phyloP scores from a whole-genome alignment of 2,329 filamentous ascomycete genomes.

The Periconia macrospinosa region DNA sequence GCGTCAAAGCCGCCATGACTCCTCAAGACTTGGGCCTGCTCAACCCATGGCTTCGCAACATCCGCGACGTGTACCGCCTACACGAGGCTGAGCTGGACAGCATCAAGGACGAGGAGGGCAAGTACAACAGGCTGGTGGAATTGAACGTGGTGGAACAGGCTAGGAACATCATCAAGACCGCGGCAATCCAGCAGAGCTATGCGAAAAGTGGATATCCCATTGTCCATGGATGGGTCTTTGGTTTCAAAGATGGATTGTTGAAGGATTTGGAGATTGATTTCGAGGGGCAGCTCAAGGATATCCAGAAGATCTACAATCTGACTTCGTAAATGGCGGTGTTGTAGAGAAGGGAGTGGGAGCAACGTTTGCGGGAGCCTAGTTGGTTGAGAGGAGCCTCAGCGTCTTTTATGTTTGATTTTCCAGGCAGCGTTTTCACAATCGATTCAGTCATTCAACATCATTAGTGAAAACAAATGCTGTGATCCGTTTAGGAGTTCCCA shows the following conservation, averaged over 20 bases:
- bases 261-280: slow-evolving; percentile 67
- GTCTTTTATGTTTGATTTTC: too few relatives aligned
- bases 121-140: slow-evolving; percentile 41
- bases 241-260: slow-evolving; percentile 67
- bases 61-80: slow-evolving; percentile 72
- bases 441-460: background rate
- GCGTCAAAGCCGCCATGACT: slow-evolving; percentile 64
- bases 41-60: slow-evolving; percentile 75
- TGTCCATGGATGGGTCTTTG: slow-evolving; percentile 76
- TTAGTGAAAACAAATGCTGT: background rate
- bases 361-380: too few relatives aligned
- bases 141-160: slow-evolving; percentile 43
- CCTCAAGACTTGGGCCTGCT: slow-evolving; percentile 70
- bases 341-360: too few relatives aligned
- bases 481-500: background rate
- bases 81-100: slow-evolving; percentile 69
- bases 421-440: too few relatives aligned
- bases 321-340: slow-evolving; percentile 10
- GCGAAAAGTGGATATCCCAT: slow-evolving; percentile 66
- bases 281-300: slow-evolving; percentile 56
- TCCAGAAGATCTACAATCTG: slow-evolving; percentile 67
- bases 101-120: slow-evolving; percentile 27
- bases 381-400: too few relatives aligned
- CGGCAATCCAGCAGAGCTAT: slow-evolving; percentile 62
- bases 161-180: slow-evolving; percentile 46